These are phyloP conservation scores for Aspergillus kassunensis DNA, from an alignment of 495 filamentous ascomycete species.

Conservation along the genomic window DNA sequence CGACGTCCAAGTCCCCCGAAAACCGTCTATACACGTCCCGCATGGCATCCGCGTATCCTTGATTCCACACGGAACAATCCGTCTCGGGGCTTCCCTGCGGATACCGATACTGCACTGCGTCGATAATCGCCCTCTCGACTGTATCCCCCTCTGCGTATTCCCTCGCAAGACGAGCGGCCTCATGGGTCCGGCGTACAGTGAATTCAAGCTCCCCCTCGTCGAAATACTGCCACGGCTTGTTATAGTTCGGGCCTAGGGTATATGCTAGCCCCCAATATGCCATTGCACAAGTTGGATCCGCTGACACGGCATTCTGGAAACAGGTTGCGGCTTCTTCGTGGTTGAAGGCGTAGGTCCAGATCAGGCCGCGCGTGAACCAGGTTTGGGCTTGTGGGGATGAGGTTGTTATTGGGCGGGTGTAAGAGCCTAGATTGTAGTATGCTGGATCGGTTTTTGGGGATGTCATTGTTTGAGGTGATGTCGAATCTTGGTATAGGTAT, in stretches of 20 bases:
- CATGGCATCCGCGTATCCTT: slow-evolving; percentile 60
- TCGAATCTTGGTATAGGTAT: not conserved
- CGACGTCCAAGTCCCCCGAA: slow-evolving; percentile 55
- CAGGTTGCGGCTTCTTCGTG: slow-evolving; percentile 24
- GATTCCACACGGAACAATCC: slow-evolving; percentile 51
- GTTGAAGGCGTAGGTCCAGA: slow-evolving; percentile 30
- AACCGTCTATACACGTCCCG: slow-evolving; percentile 48
- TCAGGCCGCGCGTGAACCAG: slow-evolving; percentile 28
- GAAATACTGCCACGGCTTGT: slow-evolving; percentile 67
- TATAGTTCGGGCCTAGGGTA: slow-evolving; percentile 66
- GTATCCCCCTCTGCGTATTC: slow-evolving; percentile 21
- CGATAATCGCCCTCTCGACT: slow-evolving; percentile 53
- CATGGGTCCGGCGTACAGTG: slow-evolving; percentile 42
- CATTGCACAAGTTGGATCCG: slow-evolving; percentile 54
- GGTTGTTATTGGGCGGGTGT: slow-evolving; percentile 43
- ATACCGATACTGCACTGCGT: slow-evolving; percentile 54
- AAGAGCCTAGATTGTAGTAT: slow-evolving; percentile 56
- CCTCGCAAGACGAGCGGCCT: slow-evolving; percentile 40
- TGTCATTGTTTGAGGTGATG: not conserved
- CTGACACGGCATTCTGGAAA: slow-evolving; percentile 39
- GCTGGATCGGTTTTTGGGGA: not conserved
- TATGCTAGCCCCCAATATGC: slow-evolving; percentile 68
- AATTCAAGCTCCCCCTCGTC: slow-evolving; percentile 51
- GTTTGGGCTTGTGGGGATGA: slow-evolving; percentile 23
- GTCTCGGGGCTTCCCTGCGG: slow-evolving; percentile 36